phyloP scores from a whole-genome alignment of 2,329 filamentous ascomycete species.

The Cadophora sp. region DNA sequence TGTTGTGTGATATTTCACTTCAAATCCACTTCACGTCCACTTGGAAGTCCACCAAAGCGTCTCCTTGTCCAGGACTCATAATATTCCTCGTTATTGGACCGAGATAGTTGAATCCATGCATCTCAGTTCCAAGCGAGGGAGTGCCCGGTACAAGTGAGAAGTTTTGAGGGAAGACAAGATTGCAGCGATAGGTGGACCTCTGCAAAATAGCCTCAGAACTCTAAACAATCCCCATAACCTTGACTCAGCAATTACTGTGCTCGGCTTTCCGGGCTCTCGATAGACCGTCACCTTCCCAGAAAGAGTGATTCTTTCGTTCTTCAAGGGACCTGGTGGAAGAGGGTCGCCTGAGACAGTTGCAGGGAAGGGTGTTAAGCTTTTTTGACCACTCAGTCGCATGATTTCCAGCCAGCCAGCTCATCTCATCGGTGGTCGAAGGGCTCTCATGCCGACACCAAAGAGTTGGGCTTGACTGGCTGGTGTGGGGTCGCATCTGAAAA shows the following conservation, averaged over 20 bases:
- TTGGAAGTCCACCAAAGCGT: background rate
- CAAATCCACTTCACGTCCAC: background rate
- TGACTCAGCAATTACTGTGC: background rate
- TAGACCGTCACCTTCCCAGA: background rate
- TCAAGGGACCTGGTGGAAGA: background rate
- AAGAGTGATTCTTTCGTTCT: background rate
- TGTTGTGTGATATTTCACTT: background rate
- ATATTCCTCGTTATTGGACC: no score
- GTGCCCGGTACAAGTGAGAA: background rate
- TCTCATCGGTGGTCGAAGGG: background rate
- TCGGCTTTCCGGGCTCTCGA: constrained; percentile 3
- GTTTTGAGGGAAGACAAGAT: background rate
- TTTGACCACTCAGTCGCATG: background rate
- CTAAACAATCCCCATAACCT: constrained; percentile 11
- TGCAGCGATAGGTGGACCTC: background rate
- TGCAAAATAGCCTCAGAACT: constrained; percentile 12
- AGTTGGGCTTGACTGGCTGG: background rate
- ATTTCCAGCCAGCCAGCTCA: background rate
- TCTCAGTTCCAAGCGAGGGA: background rate
- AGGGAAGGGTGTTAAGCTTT: constrained; percentile 14
- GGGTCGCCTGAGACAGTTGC: background rate
- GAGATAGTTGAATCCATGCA: background rate
- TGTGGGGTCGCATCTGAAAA: background rate
- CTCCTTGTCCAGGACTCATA: no score
- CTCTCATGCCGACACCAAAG: no score